Conservation (phyloP, 83 land plant genomes). For the Isoetes engelmannii region DNA sequence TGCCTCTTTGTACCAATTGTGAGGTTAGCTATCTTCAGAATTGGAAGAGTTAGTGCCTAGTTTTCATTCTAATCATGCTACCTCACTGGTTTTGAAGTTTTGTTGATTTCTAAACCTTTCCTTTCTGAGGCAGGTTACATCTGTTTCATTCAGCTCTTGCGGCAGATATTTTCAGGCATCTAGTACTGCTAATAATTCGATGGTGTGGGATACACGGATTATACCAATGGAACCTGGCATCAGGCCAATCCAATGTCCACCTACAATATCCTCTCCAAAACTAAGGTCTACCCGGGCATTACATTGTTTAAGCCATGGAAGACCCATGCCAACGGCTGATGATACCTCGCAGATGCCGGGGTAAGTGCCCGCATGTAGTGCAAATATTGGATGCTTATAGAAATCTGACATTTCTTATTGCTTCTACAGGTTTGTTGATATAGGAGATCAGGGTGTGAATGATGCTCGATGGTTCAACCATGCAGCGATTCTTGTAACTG, state of each 20-base stretch:
- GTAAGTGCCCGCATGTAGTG: conserved; percentile 20
- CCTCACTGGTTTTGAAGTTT: not conserved
- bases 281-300: conserved; percentile 29
- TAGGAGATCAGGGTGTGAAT: conserved; percentile 62
- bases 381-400: not conserved
- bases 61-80: not conserved
- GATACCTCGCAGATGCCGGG: conserved; percentile 48
- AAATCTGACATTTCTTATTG: not conserved
- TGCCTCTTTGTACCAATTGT: conserved; percentile 38
- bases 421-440: conserved; percentile 42
- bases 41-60: not conserved
- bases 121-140: conserved; percentile 44
- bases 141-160: conserved; percentile 53
- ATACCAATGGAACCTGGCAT: conserved; percentile 41
- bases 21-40: conserved; percentile 30
- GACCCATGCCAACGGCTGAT: conserved; percentile 53
- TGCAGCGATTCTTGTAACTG: conserved; percentile 47
- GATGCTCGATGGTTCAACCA: conserved; percentile 54
- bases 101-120: not conserved
- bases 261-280: conserved; percentile 10
- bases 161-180: conserved; percentile 51
- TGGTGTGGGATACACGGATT: conserved; percentile 56
- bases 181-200: conserved; percentile 45
- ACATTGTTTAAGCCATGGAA: conserved; percentile 55
- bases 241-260: conserved; percentile 23